Evolutionary conservation across 768 basidiomycete species (phyloP), one percentile per base, ranked within the genome.

Genomic region (Lentinula lateritia): DNA sequence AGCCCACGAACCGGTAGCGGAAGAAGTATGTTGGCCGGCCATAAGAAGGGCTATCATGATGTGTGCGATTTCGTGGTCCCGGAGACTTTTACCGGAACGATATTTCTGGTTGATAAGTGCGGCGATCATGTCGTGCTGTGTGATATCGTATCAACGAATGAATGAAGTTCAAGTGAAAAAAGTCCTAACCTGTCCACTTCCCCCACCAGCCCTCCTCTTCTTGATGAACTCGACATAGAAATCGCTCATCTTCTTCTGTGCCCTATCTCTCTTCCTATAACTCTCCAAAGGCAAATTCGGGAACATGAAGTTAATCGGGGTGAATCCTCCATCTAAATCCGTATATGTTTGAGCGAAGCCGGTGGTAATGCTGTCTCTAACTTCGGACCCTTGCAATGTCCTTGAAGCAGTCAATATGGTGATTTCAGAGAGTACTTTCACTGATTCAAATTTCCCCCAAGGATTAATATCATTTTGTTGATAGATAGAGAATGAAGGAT

Each of bases 11-110:
- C 87, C 87, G 20, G 93, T 89, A 2, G 97, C 89, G 13, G 97
- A 97, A 67, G 91, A 93, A 0, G 97, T 99, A 75, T 99, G 97
- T 76, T 99, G 97, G 42, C 97, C 97, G 48, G 97, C 97, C 97
- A 99, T 98, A 65, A 99, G 87, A 50, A 99, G 84, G 15, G 97
- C 97, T 69, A 98, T 99, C 89, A 99, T 87, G 70, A 99, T 95
- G 71, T 98, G 97, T 0, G 97, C 95, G 62, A 98, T 90, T 73
- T 98, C 93, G 66, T 90, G 88, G 70, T 99, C 95, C 63, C 80
- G 82, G 43, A 98, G 80, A 2, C 80, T 70, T 50, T 82, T 79
- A 60, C 97, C 97, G 66, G 84, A 81, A 64, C 91, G 90, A 76
- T 99, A 98, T 55, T 78, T 83, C 70, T 95, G 91, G 63, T 86